Base-by-base conservation (phyloP, 179 eudicot genomes). In the Dionaea muscipula region DNA sequence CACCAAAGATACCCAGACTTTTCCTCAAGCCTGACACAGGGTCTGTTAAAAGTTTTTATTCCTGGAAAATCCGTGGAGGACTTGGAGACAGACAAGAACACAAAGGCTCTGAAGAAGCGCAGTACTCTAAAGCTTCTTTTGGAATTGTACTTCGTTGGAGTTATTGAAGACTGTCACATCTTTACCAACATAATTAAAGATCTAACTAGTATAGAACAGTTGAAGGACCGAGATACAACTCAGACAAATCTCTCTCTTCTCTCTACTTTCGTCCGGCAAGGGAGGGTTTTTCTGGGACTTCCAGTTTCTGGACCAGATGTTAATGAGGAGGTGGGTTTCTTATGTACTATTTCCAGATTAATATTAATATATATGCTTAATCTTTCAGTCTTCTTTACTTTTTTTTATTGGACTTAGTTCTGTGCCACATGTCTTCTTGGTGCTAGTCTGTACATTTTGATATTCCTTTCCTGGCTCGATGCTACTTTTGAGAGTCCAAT, bases 1-100 rank as follows among this genome's bases (percentile, higher is more conserved):
- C 99, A 93, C 64, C 96, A 88, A 73, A 79, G 96, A 68, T 93
- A 93, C 73, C 80, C 71, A 56, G 99, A 93, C 53, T 93, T 93
- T 59, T 78, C 99, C 0, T 71, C 86, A 51, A 82, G 79, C 70
- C 75, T 93, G 62, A 68, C 75, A 61, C 93, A 88, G 63, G 86
- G 99, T 53, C 87, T 93, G 37, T 53, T 78, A 56, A 93, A 85
- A 75, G 68, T 76, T 58, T 93, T 88, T 40, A 72, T 73, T 61
- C 89, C 89, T 45, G 99, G 99, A 56, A 93, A 93, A 61, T 71
- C 85, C 16, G 71, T 67, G 26, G 96, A 93, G 60, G 99, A 88
- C 56, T 48, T 75, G 62, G 96, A 88, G 49, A 68, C 72, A 43
- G 99, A 93, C 64, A 79, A 57, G 70, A 88, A 82, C 59, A 63